Evolutionary conservation across 148 eudicot species (phyloP).

Genomic region (Vaccinium corymbosum): DNA sequence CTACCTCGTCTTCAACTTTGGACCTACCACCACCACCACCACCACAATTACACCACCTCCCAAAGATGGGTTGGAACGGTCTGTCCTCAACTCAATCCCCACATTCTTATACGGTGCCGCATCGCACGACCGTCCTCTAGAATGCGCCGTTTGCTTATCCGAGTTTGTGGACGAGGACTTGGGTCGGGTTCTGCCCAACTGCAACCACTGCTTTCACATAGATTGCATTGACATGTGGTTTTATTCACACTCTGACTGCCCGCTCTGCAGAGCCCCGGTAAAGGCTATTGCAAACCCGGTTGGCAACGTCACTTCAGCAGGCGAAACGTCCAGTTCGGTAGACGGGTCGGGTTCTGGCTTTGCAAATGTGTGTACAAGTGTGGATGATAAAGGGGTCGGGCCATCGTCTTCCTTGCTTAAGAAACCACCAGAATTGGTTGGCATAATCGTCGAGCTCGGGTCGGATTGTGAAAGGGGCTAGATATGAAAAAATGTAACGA

Average conservation of each 20-base stretch:
- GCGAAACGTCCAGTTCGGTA: background rate
- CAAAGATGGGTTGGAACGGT: slow-evolving; percentile 19
- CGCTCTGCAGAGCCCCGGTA: slow-evolving; percentile 38
- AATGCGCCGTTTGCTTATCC: slow-evolving; percentile 47
- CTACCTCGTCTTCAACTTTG: background rate
- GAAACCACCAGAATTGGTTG: background rate
- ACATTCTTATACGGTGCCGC: slow-evolving; percentile 5
- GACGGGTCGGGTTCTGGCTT: background rate
- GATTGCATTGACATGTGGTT: slow-evolving; percentile 53
- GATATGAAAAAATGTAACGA: background rate
- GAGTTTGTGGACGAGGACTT: slow-evolving; percentile 31
- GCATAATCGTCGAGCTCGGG: slow-evolving; percentile 7
- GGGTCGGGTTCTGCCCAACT: slow-evolving; percentile 39
- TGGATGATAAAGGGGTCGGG: background rate
- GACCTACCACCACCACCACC: background rate
- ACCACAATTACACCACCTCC: background rate
- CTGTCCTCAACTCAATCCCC: slow-evolving; percentile 25
- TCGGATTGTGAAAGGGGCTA: background rate
- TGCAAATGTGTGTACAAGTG: background rate
- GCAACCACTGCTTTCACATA: slow-evolving; percentile 40
- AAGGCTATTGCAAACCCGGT: background rate
- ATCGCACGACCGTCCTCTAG: slow-evolving; percentile 9
- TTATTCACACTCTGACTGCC: slow-evolving; percentile 36
- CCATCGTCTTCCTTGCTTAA: background rate
- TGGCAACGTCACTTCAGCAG: background rate